Conservation (phyloP, 2,329 filamentous ascomycete genomes). For the Ploettnerulaceae sp. region DNA sequence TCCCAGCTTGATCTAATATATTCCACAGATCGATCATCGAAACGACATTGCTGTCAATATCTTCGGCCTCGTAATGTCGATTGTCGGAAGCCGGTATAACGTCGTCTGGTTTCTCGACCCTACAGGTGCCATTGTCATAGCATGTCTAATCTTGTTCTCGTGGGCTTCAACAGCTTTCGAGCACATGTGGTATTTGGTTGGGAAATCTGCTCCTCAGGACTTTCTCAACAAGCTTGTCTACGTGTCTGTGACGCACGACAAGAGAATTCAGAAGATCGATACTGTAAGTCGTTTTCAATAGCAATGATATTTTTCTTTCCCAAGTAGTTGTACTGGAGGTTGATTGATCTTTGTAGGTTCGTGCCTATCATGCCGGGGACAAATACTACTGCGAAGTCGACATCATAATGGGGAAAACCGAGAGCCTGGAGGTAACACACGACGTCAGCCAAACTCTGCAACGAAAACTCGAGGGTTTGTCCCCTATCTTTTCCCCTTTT, state of each 20-base stretch:
- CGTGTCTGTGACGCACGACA: slow-evolving; percentile 89
- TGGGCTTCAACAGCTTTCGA: slow-evolving; percentile 70
- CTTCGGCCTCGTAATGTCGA: slow-evolving; percentile 82
- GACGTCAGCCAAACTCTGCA: slow-evolving; percentile 74
- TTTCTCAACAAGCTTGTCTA: slow-evolving; percentile 84
- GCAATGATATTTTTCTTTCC: not conserved
- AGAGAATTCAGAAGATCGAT: slow-evolving; percentile 80
- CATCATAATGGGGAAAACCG: slow-evolving; percentile 74
- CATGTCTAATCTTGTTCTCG: slow-evolving; percentile 71
- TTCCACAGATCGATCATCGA: slow-evolving; percentile 20
- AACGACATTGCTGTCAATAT: slow-evolving; percentile 87
- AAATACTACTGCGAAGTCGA: slow-evolving; percentile 82
- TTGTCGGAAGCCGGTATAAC: slow-evolving; percentile 62
- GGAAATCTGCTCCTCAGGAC: slow-evolving; percentile 72
- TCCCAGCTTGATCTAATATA: not conserved
- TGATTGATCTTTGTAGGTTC: slow-evolving; percentile 29
- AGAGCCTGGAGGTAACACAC: slow-evolving; percentile 72
- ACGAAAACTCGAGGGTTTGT: slow-evolving; percentile 71
- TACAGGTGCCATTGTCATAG: slow-evolving; percentile 73
- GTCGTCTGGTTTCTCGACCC: slow-evolving; percentile 78
- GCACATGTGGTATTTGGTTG: slow-evolving; percentile 77
- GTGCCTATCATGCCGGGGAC: slow-evolving; percentile 81
- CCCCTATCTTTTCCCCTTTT: no score
- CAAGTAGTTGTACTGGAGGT: not conserved
- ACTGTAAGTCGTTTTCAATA: slow-evolving; percentile 47